Evolutionary conservation across 108 stramenopile species (phyloP).

Genomic region (Chaetoceros tenuissimus): DNA sequence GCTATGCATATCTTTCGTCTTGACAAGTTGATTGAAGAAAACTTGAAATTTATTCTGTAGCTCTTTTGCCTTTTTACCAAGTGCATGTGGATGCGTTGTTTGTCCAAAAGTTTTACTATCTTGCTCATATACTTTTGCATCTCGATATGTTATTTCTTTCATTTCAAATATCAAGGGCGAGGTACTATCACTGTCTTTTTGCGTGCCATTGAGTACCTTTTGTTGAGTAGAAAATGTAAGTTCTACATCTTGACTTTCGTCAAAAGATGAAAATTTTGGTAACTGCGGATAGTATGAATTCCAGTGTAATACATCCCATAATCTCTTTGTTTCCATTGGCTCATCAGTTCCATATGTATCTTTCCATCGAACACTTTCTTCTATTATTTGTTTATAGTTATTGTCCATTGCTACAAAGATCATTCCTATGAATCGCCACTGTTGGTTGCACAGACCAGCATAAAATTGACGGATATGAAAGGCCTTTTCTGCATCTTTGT

Average conservation of each 20-base stretch:
- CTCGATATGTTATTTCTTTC: neutral
- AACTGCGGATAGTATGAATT: constrained; percentile 10
- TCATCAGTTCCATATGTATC: constrained; percentile 17
- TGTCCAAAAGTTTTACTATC: neutral
- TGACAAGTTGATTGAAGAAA: neutral
- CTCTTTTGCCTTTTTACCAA: neutral
- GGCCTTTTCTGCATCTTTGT: constrained; percentile 7
- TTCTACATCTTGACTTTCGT: neutral
- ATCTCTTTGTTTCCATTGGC: constrained; percentile 6
- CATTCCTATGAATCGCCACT: constrained; percentile 15
- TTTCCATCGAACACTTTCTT: constrained; percentile 12
- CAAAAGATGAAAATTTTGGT: neutral
- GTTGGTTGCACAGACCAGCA: constrained; percentile 24
- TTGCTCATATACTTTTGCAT: neutral
- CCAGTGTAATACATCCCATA: constrained; percentile 22
- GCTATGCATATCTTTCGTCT: neutral
- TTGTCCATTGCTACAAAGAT: constrained; percentile 6
- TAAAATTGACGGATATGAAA: constrained; percentile 1
- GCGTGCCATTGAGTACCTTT: neutral
- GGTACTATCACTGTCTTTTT: no score
- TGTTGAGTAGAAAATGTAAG: neutral
- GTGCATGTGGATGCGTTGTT: neutral
- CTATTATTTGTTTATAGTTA: constrained; percentile 11
- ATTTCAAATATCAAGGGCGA: no score
- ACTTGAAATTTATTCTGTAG: neutral